phyloP scores from a whole-genome alignment of 768 basidiomycete genomes.

The Suillus plorans region DNA sequence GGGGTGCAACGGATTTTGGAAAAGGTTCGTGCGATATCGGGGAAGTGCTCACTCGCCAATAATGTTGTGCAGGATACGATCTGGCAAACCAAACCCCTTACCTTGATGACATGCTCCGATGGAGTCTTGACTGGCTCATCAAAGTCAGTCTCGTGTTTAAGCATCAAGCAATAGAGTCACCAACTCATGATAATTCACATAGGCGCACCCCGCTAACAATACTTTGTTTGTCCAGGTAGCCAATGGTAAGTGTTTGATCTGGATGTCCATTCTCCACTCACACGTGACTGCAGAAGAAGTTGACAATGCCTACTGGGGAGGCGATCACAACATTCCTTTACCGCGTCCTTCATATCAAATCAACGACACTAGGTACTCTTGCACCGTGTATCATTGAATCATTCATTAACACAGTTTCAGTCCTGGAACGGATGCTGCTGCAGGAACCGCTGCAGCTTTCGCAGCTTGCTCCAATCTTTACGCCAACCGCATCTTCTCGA shows the following conservation, averaged over 20 bases:
- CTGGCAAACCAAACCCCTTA: conserved; percentile 84
- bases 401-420: conserved; percentile 23
- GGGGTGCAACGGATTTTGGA: conserved; percentile 87
- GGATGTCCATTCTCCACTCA: conserved; percentile 5
- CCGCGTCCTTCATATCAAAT: conserved; percentile 78
- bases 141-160: conserved; percentile 49
- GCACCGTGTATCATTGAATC: neutral
- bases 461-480: conserved; percentile 86
- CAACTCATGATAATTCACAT: conserved; percentile 6
- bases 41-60: conserved; percentile 4
- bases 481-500: conserved; percentile 54
- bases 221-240: conserved; percentile 81
- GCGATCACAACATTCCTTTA: conserved; percentile 72
- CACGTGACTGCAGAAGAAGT: conserved; percentile 42
- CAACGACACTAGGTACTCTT: conserved; percentile 55
- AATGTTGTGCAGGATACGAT: conserved; percentile 62
- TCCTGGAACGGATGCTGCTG: conserved; percentile 90
- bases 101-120: conserved; percentile 87
- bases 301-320: conserved; percentile 89
- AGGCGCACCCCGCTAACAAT: conserved; percentile 78
- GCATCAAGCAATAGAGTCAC: neutral
- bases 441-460: conserved; percentile 83
- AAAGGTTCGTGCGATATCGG: conserved; percentile 45
- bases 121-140: conserved; percentile 91
- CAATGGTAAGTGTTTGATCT: conserved; percentile 44